A percentile compares a stretch with the other conserved stretches of the same genome.
phyloP scores from a whole-genome alignment of 140 eudicot species.

The Cichorium intybus region DNA sequence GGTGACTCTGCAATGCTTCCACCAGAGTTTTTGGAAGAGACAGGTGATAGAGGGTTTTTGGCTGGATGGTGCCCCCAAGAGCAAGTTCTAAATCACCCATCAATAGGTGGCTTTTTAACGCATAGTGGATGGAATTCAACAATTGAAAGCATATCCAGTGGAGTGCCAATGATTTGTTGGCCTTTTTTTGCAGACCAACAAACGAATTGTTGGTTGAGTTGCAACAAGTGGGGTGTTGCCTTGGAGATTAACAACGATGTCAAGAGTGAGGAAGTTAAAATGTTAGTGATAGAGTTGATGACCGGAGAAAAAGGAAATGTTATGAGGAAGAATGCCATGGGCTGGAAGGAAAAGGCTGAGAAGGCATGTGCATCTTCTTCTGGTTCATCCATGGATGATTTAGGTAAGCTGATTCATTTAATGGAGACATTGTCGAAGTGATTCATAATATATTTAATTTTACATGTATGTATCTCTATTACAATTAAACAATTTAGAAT shows the following conservation, averaged over 20 bases:
- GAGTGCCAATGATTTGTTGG: constrained; percentile 61
- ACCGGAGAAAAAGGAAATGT: constrained; percentile 43
- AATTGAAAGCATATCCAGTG: constrained; percentile 37
- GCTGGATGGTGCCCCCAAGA: constrained; percentile 52
- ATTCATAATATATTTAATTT: neutral
- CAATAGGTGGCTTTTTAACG: constrained; percentile 47
- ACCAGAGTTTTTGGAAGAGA: constrained; percentile 31
- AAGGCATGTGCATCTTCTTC: constrained; percentile 22
- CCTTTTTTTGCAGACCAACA: constrained; percentile 53
- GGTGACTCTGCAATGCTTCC: constrained; percentile 35
- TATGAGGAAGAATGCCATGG: constrained; percentile 28
- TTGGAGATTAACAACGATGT: constrained; percentile 43
- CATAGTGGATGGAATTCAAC: constrained; percentile 59
- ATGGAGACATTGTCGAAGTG: neutral
- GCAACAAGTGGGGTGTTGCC: constrained; percentile 46
- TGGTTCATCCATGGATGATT: constrained; percentile 35
- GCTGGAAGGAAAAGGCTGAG: constrained; percentile 37
- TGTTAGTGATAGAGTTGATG: constrained; percentile 42
- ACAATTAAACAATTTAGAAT: neutral
- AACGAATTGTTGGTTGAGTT: constrained; percentile 42
- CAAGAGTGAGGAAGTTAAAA: constrained; percentile 31
- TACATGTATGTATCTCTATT: neutral
- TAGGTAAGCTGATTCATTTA: constrained; percentile 26
- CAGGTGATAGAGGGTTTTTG: constrained; percentile 34
- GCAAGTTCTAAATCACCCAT: constrained; percentile 35